phyloP scores from a whole-genome alignment of 2,329 filamentous ascomycete species.

The Achaetomium macrosporum region DNA sequence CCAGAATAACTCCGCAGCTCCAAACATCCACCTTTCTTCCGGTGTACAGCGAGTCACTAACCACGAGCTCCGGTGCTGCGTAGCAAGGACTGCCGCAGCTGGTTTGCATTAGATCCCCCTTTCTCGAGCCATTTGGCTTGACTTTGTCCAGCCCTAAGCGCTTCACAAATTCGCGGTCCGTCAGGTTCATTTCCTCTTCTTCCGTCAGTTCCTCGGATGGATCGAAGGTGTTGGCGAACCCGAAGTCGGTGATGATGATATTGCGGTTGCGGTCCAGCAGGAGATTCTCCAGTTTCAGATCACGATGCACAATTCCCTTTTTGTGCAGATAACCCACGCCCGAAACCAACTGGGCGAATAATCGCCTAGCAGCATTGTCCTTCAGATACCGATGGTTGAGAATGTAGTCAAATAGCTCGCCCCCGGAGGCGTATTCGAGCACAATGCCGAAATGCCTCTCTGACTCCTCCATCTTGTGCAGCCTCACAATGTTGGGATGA shows the following conservation, averaged over 20 bases:
- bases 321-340: constrained; percentile 97
- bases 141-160: constrained; percentile 76
- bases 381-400: constrained; percentile 95
- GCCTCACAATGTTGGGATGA: constrained; percentile 92
- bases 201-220: constrained; percentile 80
- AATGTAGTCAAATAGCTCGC: constrained; percentile 97
- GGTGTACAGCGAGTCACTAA: constrained; percentile 95
- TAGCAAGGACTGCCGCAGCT: constrained; percentile 98
- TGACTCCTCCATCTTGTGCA: constrained; percentile 98
- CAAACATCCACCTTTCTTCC: constrained; percentile 97
- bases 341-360: constrained; percentile 94
- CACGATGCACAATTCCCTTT: constrained; percentile 95
- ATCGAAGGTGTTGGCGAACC: constrained; percentile 97
- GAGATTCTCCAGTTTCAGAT: constrained; percentile 93
- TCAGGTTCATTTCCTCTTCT: constrained; percentile 81
- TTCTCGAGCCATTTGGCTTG: constrained; percentile 66
- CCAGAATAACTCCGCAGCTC: constrained; percentile 98
- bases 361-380: constrained; percentile 78
- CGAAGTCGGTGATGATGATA: constrained; percentile 99
- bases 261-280: constrained; percentile 93
- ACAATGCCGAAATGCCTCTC: constrained; percentile 97
- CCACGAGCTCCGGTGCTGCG: constrained; percentile 91
- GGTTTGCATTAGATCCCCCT: constrained; percentile 97
- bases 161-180: constrained; percentile 84
- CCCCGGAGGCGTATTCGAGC: constrained; percentile 94